Evolutionary conservation across 2,329 filamentous ascomycete species (phyloP).

Genomic region (Thielaviopsis ethacetica): DNA sequence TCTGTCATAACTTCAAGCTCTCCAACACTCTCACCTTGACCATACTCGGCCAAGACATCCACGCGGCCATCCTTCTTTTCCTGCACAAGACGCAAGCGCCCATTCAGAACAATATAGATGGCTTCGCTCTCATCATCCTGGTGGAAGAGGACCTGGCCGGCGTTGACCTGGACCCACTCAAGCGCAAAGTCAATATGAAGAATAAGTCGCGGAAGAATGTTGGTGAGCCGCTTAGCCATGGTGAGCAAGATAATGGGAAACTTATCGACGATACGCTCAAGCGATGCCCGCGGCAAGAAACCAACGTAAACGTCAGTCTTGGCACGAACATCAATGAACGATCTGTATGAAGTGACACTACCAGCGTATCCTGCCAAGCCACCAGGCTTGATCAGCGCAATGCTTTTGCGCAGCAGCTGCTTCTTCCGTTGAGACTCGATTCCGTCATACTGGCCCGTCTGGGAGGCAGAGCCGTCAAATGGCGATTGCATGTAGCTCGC

Average conservation of each 20-base stretch:
- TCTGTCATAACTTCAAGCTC: conserved; percentile 96
- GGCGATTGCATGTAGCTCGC: conserved; percentile 6
- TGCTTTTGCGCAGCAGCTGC: conserved; percentile 42
- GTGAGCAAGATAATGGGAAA: conserved; percentile 87
- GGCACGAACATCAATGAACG: conserved; percentile 89
- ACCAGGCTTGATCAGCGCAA: conserved; percentile 87
- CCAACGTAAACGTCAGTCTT: conserved; percentile 98
- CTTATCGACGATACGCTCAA: conserved; percentile 83
- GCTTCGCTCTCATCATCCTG: conserved; percentile 92
- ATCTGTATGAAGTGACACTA: conserved; percentile 84
- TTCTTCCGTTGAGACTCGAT: conserved; percentile 28
- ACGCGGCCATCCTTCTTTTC: conserved; percentile 69
- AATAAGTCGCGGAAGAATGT: conserved; percentile 72
- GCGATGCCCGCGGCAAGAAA: conserved; percentile 67
- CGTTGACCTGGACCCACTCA: conserved; percentile 95
- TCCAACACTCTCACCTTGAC: conserved; percentile 93
- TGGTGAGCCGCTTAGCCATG: conserved; percentile 88
- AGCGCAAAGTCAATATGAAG: conserved; percentile 95
- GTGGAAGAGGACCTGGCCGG: conserved; percentile 86
- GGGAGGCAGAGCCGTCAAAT: not conserved
- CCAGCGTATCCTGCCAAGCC: conserved; percentile 89
- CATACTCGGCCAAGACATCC: conserved; percentile 78
- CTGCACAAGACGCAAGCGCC: conserved; percentile 68
- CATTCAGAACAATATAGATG: conserved; percentile 95
- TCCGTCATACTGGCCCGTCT: conserved; percentile 2